Percentiles rank a stretch among this genome's conserved stretches.
These are phyloP conservation scores for Laetiporus sulphureus DNA, from an alignment of 1,284 basidiomycete species.

Conservation along the genomic window DNA sequence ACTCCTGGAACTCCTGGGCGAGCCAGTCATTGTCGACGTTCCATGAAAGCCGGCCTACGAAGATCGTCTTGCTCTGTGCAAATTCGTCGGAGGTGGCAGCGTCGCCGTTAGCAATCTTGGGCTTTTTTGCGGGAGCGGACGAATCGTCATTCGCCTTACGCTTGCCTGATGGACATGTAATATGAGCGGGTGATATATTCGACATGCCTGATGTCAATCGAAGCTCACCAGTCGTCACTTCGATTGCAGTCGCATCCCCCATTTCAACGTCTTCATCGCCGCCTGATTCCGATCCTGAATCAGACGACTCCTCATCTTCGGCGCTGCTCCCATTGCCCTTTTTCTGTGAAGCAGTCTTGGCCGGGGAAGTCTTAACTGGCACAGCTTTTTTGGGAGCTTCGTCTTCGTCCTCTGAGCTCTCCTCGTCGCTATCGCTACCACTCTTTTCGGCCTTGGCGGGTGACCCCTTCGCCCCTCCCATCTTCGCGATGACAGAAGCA, in stretches of 20 bases:
- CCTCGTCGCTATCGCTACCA: constrained; percentile 9
- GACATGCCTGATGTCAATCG: background rate
- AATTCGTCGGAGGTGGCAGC: constrained; percentile 37
- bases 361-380: too few species aligned
- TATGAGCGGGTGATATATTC: background rate
- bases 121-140: constrained; percentile 72
- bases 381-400: constrained; percentile 11
- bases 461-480: too few species aligned
- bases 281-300: too few species aligned
- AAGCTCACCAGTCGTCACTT: background rate
- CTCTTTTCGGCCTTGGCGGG: constrained; percentile 22
- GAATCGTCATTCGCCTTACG: constrained; percentile 78
- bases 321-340: constrained; percentile 15
- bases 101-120: constrained; percentile 59
- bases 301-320: constrained; percentile 24
- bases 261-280: constrained; percentile 48
- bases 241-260: constrained; percentile 37
- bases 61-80: constrained; percentile 71
- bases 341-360: constrained; percentile 22
- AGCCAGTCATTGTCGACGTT: constrained; percentile 98
- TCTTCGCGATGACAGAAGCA: constrained; percentile 17
- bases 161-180: constrained; percentile 45
- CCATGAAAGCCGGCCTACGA: constrained; percentile 94
- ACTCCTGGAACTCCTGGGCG: constrained; percentile 83
- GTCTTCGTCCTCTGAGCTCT: constrained; percentile 22